A percentile compares a stretch with the other conserved stretches of the same genome.
phyloP scores from a whole-genome alignment of 2,329 filamentous ascomycete species.

The Emergomyces pasteurianus region DNA sequence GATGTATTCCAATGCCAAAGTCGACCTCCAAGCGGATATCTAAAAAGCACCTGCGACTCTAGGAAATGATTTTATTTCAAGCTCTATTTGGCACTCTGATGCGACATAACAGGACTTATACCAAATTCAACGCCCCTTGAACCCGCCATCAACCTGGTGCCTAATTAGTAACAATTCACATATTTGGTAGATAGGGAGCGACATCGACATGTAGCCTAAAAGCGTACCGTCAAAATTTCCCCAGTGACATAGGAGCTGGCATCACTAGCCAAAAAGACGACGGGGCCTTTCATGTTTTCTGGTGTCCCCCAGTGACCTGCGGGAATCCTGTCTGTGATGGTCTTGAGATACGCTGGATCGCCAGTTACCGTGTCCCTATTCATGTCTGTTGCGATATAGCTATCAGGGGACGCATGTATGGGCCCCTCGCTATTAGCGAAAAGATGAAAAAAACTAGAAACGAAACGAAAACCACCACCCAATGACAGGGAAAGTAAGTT shows the following conservation, averaged over 20 bases:
- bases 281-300: conserved; percentile 9
- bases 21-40: not conserved
- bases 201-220: not conserved
- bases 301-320: conserved; percentile 10
- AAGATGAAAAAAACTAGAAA: not conserved
- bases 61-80: not conserved
- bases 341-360: conserved; percentile 2
- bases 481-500: not conserved
- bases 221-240: conserved; percentile 40
- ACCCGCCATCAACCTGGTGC: conserved; percentile 7
- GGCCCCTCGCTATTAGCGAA: not conserved
- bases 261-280: conserved; percentile 10
- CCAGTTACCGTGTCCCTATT: not conserved
- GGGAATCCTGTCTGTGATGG: conserved; percentile 7
- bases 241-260: conserved; percentile 12
- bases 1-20: not conserved
- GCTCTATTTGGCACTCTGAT: not conserved
- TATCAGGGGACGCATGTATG: not conserved
- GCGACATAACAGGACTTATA: too few relatives aligned
- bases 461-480: not conserved
- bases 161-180: not conserved
- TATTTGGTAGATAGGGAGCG: not conserved
- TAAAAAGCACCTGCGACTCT: not conserved
- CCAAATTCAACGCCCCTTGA: conserved; percentile 5
- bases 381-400: conserved; percentile 36